Evolutionary conservation across 1,284 basidiomycete species (phyloP), one percentile per base, ranked within the genome.

Genomic region (Rhodofomes roseus): DNA sequence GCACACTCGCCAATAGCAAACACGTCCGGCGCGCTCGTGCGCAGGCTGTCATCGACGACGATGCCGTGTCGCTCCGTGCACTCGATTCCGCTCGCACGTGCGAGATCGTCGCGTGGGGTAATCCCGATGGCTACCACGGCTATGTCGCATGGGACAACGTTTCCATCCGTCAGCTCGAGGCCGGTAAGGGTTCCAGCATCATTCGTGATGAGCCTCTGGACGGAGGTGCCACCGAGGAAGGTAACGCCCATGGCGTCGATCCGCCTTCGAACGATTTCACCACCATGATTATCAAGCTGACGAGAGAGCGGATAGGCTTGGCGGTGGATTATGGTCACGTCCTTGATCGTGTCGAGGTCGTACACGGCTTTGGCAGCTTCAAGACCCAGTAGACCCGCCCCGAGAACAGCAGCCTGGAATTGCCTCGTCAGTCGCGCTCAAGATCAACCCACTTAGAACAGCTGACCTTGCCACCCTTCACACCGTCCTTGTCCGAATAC

Each of bases 1-100:
- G 89, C 89, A 67, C 89, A 91, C 69, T 92, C 90, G 2, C 90
- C 90, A 55, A 92, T 86, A 2, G 90, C 90, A 63, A 84, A 92
- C 4, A 91, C 79, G 60, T 85, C 81, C 53, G 77, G 67, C 1
- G 79, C 79, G 27, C 79, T 85, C 0, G 89, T 90, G 64, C 74
- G 68, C 41, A 92, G 73, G 56, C 77, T 73, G 56, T 89, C 83
- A 50, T 81, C 77, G 9, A 92, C 83, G 5, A 78, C 71, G 62
- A 92, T 79, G 0, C 90, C 90, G 2, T 85, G 60, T 1, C 67
- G 62, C 34, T 56, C 55, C 2, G 55, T 83, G 54, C 79, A 80
- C 53, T 74, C 66, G 64, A 90, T 81, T 2, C 84, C 83, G 3
- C 80, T 75, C 1, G 67, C 66, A 16, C 74, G 71, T 1, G 87